Conservation (phyloP, 2,329 filamentous ascomycete species). For the Blastomyces percursus region DNA sequence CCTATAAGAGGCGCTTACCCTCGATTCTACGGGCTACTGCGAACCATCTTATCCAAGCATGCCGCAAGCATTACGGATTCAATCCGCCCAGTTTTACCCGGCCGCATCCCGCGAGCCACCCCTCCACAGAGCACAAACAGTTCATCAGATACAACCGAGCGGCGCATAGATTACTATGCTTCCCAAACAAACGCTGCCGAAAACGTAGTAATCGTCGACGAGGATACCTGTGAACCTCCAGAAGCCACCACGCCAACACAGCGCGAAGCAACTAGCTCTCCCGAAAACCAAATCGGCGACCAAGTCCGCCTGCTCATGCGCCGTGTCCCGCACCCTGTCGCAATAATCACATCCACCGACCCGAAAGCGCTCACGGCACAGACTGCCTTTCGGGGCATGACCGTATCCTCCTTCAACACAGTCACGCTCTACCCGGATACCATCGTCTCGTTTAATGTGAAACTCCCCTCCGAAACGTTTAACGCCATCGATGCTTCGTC, state of each 20-base stretch:
- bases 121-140: not conserved
- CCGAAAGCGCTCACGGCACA: constrained; percentile 19
- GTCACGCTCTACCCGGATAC: constrained; percentile 46
- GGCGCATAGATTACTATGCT: not conserved
- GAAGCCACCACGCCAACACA: not conserved
- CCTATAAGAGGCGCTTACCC: not conserved
- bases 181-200: not conserved
- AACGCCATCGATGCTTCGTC: constrained; percentile 39
- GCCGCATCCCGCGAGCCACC: not conserved
- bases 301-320: constrained; percentile 42
- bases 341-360: constrained; percentile 42
- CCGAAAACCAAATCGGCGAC: constrained; percentile 7
- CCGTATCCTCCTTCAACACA: constrained; percentile 52
- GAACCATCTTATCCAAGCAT: constrained; percentile 15
- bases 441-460: constrained; percentile 53
- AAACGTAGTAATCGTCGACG: constrained; percentile 2
- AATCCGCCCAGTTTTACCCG: constrained; percentile 12
- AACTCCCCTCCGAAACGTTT: constrained; percentile 45
- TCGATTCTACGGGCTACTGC: constrained; percentile 5
- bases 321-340: constrained; percentile 46
- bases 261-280: not conserved
- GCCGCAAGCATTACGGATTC: constrained; percentile 13
- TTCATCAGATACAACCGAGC: not conserved
- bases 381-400: constrained; percentile 40
- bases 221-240: not conserved